These are phyloP conservation scores for Phalaenopsis hybrid DNA, from an alignment of 116 monocot species.

Conservation along the genomic window DNA sequence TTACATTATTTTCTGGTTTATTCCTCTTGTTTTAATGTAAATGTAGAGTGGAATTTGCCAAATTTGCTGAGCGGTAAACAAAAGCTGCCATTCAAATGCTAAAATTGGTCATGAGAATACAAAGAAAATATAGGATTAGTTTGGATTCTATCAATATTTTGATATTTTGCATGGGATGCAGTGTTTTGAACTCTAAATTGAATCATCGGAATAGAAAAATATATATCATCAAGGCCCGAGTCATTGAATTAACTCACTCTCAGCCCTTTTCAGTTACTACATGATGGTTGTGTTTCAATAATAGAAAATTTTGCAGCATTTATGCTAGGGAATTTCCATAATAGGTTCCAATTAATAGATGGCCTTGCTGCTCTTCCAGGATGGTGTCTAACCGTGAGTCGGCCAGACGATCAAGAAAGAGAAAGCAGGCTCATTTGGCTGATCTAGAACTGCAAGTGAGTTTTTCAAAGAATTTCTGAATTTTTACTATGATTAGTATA, in stretches of 20 bases:
- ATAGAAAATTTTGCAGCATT: constrained; percentile 2
- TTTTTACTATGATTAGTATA: background rate
- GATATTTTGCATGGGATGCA: background rate
- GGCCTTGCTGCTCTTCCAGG: constrained; percentile 20
- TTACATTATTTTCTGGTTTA: background rate
- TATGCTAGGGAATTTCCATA: background rate
- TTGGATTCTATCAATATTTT: background rate
- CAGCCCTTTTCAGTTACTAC: background rate
- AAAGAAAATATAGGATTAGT: background rate
- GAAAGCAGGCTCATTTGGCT: constrained; percentile 88
- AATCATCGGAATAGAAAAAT: background rate
- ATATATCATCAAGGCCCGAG: background rate
- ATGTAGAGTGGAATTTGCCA: background rate
- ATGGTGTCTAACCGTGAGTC: constrained; percentile 97
- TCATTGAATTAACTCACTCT: background rate
- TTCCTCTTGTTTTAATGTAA: background rate
- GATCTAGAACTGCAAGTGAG: constrained; percentile 82
- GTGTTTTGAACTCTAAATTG: background rate
- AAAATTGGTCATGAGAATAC: background rate
- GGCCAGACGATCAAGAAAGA: constrained; percentile 84
- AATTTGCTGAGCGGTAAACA: background rate
- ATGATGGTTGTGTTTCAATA: background rate
- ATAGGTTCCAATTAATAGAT: no score
- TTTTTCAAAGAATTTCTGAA: background rate
- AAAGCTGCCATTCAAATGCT: background rate